A percentile compares a stretch with the other conserved stretches of the same genome.
Evolutionary conservation across 1,284 basidiomycete species (phyloP).

Genomic region (Ceratobasidium sp.): DNA sequence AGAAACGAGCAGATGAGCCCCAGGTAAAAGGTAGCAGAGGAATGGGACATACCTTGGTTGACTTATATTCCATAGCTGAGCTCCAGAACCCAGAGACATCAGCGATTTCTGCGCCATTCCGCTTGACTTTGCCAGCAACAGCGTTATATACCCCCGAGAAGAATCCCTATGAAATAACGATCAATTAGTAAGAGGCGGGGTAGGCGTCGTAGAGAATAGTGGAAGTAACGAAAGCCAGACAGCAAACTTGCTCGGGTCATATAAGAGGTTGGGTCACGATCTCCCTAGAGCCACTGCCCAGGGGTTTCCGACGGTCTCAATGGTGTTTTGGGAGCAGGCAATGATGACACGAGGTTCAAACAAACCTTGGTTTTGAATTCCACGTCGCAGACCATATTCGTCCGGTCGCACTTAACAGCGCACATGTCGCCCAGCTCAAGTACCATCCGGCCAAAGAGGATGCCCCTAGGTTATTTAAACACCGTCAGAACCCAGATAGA

Average conservation of each 20-base stretch:
- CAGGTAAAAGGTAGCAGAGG: neutral
- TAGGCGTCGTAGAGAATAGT: neutral
- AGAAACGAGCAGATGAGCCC: neutral
- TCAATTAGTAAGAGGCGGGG: neutral
- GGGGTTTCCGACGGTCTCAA: too few relatives aligned
- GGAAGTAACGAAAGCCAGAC: neutral
- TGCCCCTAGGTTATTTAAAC: constrained; percentile 75
- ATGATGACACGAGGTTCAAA: constrained; percentile 33
- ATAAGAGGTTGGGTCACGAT: too few relatives aligned
- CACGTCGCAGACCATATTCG: constrained; percentile 81
- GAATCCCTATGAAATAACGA: constrained; percentile 75
- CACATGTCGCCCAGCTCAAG: constrained; percentile 94
- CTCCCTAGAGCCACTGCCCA: too few relatives aligned
- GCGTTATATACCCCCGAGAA: constrained; percentile 97
- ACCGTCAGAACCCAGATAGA: constrained; percentile 1
- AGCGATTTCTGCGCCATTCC: constrained; percentile 75
- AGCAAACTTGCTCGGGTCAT: neutral
- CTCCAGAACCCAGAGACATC: constrained; percentile 94
- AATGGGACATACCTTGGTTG: constrained; percentile 63
- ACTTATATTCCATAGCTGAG: constrained; percentile 88
- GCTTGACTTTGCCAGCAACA: constrained; percentile 83
- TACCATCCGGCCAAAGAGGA: constrained; percentile 98
- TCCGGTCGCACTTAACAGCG: constrained; percentile 84
- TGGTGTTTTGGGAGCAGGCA: neutral
- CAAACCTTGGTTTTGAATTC: constrained; percentile 97